A percentile compares a stretch with the other conserved stretches of the same genome.
These are phyloP conservation scores for Blastocrithidia nonstop DNA, from an alignment of 208 protist species.

Conservation along the genomic window DNA sequence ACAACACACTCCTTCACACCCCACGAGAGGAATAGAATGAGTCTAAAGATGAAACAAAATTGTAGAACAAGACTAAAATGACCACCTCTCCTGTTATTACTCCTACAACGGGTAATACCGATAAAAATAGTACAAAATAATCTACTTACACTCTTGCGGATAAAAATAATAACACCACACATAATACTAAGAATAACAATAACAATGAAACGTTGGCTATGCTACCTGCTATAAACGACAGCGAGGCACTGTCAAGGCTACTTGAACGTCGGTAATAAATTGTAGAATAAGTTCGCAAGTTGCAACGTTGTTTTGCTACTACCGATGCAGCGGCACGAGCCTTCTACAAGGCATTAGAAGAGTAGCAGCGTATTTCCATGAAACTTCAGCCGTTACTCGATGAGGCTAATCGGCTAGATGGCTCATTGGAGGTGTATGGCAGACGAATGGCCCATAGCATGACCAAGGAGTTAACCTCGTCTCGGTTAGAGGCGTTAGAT, in stretches of 20 bases:
- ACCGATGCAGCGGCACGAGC: conserved; percentile 18
- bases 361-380: conserved; percentile 10
- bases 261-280: conserved; percentile 18
- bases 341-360: conserved; percentile 11
- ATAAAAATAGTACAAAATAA: neutral
- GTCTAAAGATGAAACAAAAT: neutral
- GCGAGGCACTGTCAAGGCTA: conserved; percentile 7
- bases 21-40: too few species aligned
- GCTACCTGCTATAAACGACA: too few species aligned
- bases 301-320: conserved; percentile 9
- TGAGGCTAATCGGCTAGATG: conserved; percentile 12
- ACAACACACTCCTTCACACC: too few species aligned
- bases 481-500: conserved; percentile 24
- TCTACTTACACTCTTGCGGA: neutral
- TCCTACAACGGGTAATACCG: neutral
- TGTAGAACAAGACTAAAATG: neutral
- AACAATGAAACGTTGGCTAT: too few species aligned
- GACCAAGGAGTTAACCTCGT: conserved; percentile 18
- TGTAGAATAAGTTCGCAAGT: conserved; percentile 13
- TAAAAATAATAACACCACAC: neutral
- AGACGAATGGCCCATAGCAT: conserved; percentile 15
- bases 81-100: neutral
- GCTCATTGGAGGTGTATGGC: conserved; percentile 13
- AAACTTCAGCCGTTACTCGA: conserved; percentile 10
- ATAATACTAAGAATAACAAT: neutral